Evolutionary conservation across 306 rosid genomes (phyloP), one percentile per base, ranked within the genome.

Genomic region (Vicia villosa): DNA sequence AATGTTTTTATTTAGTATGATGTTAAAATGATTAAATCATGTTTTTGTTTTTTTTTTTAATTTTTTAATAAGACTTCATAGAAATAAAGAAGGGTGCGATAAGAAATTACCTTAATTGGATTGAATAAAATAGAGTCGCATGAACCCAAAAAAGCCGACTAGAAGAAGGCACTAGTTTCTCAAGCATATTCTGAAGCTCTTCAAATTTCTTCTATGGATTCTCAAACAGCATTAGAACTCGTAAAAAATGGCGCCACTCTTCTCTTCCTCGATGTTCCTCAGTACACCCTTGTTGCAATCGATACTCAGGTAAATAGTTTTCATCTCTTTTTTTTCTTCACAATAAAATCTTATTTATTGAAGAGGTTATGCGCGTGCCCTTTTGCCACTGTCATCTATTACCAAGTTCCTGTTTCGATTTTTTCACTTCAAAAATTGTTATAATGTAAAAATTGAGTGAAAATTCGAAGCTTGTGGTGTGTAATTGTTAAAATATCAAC

Each of bases 211-310:
- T 40, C 15, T 3, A 91, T 92, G 98, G 96, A 92, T 77, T 40
- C 92, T 37, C 54, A 79, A 63, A 77, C 75, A 15, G 98, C 92
- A 1, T 60, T 86, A 45, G 88, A 80, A 70, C 87, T 92, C 4
- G 96, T 90, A 10, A 86, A 89, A 83, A 81, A 82, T 0, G 95
- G 98, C 7, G 84, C 51, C 58, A 86, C 95, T 15, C 83, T 92
- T 62, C 95, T 92, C 72, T 84, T 92, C 72, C 91, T 92, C 46
- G 88, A 83, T 47, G 96, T 92, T 59, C 98, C 98, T 80, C 91
- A 81, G 64, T 52, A 81, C 84, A 92, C 96, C 13, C 82, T 92
- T 20, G 17, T 92, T 64, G 96, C 96, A 62, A 62, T 92, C 41
- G 98, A 92, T 76, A 87, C 95, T 70, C 98, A 89, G 89, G 97